Evolutionary conservation across 768 basidiomycete genomes (phyloP), one percentile per base, ranked within the genome.

Genomic region (Daedaleopsis sinensis): DNA sequence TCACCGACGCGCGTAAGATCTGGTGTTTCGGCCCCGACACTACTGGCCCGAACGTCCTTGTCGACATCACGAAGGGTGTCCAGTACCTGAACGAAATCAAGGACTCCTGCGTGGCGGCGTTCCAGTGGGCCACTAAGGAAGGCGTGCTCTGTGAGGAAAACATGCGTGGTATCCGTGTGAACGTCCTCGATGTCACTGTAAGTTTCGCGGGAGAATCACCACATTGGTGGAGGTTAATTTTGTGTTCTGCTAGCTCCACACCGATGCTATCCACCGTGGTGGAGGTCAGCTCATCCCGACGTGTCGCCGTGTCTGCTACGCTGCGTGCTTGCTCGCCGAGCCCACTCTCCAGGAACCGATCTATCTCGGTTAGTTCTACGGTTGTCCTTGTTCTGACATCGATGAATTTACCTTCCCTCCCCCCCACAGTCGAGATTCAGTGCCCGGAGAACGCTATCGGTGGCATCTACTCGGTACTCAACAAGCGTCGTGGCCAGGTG

Each of bases 1-100:
- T 98, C 67, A 97, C 97, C 63, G 97, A 99, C 72, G 97, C 97
- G 69, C 85, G 97, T 73, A 98, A 97, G 85, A 98, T 99, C 74
- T 99, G 97, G 97, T 94, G 93, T 79, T 99, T 99, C 84, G 97
- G 96, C 70, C 97, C 97, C 65, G 97, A 99, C 67, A 97, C 94
- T 54, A 94, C 93, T 67, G 97, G 97, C 48, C 88, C 97, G 59
- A 99, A 99, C 80, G 77, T 99, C 77, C 79, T 99, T 77, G 94
- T 97, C 71, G 97, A 99, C 79, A 93, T 91, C 68, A 98, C 97
- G 70, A 99, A 98, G 86, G 97, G 94, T 82, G 94, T 97, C 61
- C 97, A 99, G 74, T 98, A 97, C 82, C 81, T 99, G 65, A 96
- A 94, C 75, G 97, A 99, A 86, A 99, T 99, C 84, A 98, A 99